phyloP scores from a whole-genome alignment of 192 early-diverging fungal species.

The Rhizophagus sp. region DNA sequence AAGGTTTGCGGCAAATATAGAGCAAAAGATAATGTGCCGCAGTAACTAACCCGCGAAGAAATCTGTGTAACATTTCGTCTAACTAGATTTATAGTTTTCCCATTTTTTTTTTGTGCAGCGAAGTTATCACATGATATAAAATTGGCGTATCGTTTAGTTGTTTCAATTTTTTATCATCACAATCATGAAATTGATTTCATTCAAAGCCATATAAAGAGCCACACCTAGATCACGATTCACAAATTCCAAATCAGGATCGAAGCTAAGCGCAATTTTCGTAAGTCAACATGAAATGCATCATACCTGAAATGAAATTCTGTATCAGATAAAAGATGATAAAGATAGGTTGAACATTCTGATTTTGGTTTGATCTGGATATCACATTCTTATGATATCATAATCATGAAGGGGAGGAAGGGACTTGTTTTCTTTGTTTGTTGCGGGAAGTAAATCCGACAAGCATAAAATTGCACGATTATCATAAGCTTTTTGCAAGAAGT shows the following conservation, averaged over 20 bases:
- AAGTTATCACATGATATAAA: too few species aligned
- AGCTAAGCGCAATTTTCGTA: neutral
- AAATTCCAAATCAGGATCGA: neutral
- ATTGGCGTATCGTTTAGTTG: too few species aligned
- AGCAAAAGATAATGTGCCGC: too few species aligned
- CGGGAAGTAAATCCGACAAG: constrained; percentile 5
- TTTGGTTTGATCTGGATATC: neutral
- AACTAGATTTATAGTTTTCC: too few species aligned
- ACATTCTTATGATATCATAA: constrained; percentile 17
- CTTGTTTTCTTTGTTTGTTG: constrained; percentile 8
- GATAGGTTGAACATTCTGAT: neutral
- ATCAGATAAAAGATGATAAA: neutral
- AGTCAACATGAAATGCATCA: neutral
- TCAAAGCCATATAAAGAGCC: neutral
- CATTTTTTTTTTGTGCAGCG: too few species aligned
- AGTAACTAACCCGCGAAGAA: too few species aligned
- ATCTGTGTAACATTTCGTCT: too few species aligned
- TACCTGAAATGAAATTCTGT: neutral
- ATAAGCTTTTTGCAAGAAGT: constrained; percentile 9
- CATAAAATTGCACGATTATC: constrained; percentile 22
- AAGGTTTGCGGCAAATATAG: too few species aligned
- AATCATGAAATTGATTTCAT: neutral
- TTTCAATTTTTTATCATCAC: neutral
- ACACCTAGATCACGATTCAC: neutral
- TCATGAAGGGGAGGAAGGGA: neutral